Percentiles rank a stretch among this genome's conserved stretches.
These are phyloP conservation scores for Dendrobium nobile DNA, from an alignment of 106 monocot species.

Conservation along the genomic window DNA sequence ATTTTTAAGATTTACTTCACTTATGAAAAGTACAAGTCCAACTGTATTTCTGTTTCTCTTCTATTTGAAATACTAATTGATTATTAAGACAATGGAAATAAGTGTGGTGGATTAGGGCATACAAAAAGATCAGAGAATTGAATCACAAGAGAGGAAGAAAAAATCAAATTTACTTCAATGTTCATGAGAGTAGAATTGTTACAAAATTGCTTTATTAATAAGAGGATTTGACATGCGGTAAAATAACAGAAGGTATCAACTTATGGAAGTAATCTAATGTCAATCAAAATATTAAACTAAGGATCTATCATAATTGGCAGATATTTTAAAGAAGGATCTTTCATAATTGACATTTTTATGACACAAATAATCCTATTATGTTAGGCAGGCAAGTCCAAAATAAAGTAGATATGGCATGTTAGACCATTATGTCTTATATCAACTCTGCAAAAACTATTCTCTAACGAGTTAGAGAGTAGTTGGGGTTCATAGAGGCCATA, in stretches of 20 bases:
- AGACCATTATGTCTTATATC: not conserved
- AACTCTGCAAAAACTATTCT: not conserved
- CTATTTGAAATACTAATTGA: not conserved
- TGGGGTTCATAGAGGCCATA: not conserved
- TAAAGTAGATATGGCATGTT: not conserved
- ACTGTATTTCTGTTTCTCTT: not conserved
- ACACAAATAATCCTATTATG: too few species aligned
- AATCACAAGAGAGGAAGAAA: not conserved
- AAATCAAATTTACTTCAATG: not conserved
- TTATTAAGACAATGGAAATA: not conserved
- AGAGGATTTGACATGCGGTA: too few species aligned
- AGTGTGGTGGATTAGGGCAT: not conserved
- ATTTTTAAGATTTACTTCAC: not conserved
- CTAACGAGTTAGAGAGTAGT: not conserved
- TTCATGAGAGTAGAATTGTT: not conserved
- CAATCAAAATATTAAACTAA: too few species aligned
- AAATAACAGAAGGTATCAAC: too few species aligned
- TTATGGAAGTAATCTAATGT: too few species aligned
- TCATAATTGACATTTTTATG: too few species aligned
- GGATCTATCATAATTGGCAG: too few species aligned
- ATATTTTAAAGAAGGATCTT: too few species aligned
- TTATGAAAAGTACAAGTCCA: not conserved
- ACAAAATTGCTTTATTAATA: too few species aligned
- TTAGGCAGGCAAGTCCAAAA: too few species aligned
- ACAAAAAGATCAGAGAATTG: not conserved